Conservation (phyloP, 169 alveolate species). For the Plasmodium gaboni region DNA sequence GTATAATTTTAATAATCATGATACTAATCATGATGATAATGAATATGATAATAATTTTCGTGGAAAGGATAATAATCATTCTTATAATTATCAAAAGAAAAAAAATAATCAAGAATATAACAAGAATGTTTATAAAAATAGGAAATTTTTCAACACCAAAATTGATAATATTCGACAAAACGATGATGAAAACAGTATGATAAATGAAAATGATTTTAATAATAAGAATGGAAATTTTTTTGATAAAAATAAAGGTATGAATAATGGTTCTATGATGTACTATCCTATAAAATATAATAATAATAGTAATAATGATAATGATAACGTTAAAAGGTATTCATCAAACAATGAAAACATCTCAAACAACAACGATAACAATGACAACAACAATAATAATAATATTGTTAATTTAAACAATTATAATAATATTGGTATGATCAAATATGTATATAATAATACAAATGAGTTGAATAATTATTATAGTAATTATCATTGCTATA, state of each 20-base stretch:
- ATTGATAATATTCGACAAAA: not conserved
- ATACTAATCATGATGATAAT: slow-evolving; percentile 1
- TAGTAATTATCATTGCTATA: not conserved
- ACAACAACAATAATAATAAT: not conserved
- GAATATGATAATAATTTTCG: slow-evolving; percentile 25
- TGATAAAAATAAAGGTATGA: no score
- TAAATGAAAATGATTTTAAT: not conserved
- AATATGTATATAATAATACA: not conserved
- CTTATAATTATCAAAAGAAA: slow-evolving; percentile 9
- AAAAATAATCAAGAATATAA: slow-evolving; percentile 55
- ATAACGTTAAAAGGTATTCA: not conserved
- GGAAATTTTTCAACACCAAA: slow-evolving; percentile 4
- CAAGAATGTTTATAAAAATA: slow-evolving; percentile 24
- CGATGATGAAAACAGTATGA: not conserved
- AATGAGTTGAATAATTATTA: not conserved
- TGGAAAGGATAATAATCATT: slow-evolving; percentile 3
- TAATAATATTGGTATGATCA: not conserved
- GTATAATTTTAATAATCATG: slow-evolving; percentile 8
- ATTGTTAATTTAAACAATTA: not conserved
- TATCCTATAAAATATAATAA: not conserved
- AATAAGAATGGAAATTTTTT: slow-evolving; percentile 2
- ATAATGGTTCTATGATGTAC: no score
- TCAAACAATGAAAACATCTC: no score
- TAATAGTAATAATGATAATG: slow-evolving; percentile 2
- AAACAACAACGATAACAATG: not conserved